Conservation (phyloP, 305 asterid species). For the Fraxinus nigra region DNA sequence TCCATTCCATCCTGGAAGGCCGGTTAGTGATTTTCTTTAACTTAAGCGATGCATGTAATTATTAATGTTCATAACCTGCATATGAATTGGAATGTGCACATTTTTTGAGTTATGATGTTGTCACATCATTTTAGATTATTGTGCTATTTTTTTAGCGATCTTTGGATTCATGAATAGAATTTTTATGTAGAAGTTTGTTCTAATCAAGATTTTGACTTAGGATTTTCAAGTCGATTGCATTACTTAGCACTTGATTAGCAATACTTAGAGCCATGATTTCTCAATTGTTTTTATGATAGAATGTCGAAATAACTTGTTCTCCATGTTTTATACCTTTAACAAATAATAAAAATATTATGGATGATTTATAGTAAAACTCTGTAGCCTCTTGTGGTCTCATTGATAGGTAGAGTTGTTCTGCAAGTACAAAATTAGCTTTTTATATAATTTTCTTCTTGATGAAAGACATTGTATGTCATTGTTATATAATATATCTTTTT, state of each 20-base stretch:
- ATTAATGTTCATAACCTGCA: background rate
- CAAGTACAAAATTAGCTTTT: background rate
- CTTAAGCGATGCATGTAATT: background rate
- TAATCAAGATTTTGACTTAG: background rate
- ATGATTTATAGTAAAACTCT: background rate
- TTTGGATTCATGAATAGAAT: background rate
- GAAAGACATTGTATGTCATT: background rate
- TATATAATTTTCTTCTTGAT: background rate
- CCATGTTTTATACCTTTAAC: background rate
- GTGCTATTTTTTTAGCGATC: background rate
- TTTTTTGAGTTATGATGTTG: background rate
- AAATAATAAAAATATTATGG: background rate
- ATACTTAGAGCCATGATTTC: background rate
- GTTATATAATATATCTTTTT: background rate
- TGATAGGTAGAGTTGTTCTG: background rate
- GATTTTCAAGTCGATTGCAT: background rate
- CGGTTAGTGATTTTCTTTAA: constrained; percentile 39
- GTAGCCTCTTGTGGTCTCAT: background rate
- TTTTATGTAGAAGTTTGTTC: background rate
- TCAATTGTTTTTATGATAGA: background rate
- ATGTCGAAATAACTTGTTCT: background rate
- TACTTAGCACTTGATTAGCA: background rate
- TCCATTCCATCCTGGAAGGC: constrained; percentile 95
- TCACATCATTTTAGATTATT: background rate
- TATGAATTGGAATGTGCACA: background rate